Evolutionary conservation across 495 filamentous ascomycete genomes (phyloP).

Genomic region (Thozetella sp.): DNA sequence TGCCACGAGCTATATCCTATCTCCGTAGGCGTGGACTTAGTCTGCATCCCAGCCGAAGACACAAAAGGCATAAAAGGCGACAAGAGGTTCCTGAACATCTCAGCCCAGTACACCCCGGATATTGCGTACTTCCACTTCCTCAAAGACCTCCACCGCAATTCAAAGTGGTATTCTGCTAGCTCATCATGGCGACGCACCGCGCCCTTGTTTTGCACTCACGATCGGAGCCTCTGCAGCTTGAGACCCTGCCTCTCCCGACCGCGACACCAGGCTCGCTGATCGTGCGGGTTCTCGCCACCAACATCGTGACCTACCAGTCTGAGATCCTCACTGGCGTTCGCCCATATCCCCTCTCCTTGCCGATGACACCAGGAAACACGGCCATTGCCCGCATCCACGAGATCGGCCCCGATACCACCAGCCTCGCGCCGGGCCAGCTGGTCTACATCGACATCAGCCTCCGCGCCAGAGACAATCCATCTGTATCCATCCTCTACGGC

Average conservation of each 20-base stretch:
- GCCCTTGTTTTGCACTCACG: neutral
- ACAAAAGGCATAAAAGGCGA: too few species aligned
- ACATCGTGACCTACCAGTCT: conserved; percentile 30
- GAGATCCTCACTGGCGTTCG: conserved; percentile 22
- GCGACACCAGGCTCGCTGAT: conserved; percentile 24
- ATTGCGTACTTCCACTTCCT: too few species aligned
- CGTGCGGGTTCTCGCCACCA: conserved; percentile 25
- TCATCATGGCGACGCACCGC: neutral
- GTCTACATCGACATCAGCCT: conserved; percentile 41
- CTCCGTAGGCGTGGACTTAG: too few species aligned
- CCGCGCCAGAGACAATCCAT: conserved; percentile 39
- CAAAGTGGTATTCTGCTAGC: neutral
- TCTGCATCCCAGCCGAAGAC: too few species aligned
- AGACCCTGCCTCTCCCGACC: neutral
- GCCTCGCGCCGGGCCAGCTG: conserved; percentile 36
- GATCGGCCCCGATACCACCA: conserved; percentile 40
- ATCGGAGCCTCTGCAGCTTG: neutral
- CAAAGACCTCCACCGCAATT: too few species aligned
- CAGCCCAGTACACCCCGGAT: too few species aligned
- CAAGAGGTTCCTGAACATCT: too few species aligned
- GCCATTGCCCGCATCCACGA: conserved; percentile 43
- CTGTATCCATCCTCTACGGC: conserved; percentile 25
- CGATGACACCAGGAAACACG: conserved; percentile 11
- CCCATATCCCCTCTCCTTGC: conserved; percentile 23
- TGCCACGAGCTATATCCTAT: neutral